These are phyloP conservation scores for Ceratobasidium sp. DNA, from an alignment of 1,284 basidiomycete species.

Conservation along the genomic window DNA sequence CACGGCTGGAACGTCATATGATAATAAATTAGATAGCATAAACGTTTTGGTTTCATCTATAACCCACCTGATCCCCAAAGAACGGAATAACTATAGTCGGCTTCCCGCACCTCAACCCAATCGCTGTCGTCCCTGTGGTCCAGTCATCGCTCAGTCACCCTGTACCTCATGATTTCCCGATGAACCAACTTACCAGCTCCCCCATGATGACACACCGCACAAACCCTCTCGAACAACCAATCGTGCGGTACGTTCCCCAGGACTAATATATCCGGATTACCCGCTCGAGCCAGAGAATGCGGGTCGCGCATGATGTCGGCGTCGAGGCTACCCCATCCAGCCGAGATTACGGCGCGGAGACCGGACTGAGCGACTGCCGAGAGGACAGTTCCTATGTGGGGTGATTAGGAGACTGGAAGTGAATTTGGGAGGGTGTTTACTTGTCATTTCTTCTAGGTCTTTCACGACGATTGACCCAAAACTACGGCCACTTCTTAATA, in stretches of 20 bases:
- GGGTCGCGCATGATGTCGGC: constrained; percentile 53
- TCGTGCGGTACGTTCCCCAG: constrained; percentile 73
- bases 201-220: constrained; percentile 72
- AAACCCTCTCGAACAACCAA: constrained; percentile 76
- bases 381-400: constrained; percentile 64
- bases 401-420: neutral
- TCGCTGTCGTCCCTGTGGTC: constrained; percentile 63
- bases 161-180: neutral
- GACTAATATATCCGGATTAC: constrained; percentile 70
- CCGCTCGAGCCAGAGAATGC: constrained; percentile 46
- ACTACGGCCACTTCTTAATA: neutral
- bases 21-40: neutral
- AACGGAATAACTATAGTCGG: constrained; percentile 78
- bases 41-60: neutral
- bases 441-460: constrained; percentile 58
- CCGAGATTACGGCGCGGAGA: constrained; percentile 70
- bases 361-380: constrained; percentile 67
- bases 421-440: neutral
- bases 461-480: constrained; percentile 56
- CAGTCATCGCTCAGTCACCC: constrained; percentile 43
- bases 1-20: constrained; percentile 53
- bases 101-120: constrained; percentile 65
- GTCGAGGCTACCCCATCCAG: constrained; percentile 73
- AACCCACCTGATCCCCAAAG: constrained; percentile 74
- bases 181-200: constrained; percentile 20